Percentiles rank a stretch among this genome's conserved stretches.
Evolutionary conservation across 2,329 filamentous ascomycete genomes (phyloP).

Genomic region (Microascus cirrosus): DNA sequence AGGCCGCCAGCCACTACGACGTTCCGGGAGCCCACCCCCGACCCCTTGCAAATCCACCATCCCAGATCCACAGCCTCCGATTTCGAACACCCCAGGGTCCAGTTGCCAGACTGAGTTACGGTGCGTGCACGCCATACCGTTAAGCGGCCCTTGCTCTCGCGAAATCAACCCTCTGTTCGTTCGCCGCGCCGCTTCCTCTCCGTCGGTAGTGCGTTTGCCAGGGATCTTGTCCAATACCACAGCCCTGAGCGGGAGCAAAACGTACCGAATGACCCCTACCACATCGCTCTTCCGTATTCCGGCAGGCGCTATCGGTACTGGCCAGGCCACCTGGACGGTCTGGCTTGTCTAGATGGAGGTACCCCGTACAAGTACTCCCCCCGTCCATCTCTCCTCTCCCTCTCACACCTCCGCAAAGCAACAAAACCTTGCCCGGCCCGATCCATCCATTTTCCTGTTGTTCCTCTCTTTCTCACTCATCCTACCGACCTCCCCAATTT

Average conservation of each 20-base stretch:
- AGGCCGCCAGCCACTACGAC: conserved; percentile 1
- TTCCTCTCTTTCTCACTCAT: conserved; percentile 4
- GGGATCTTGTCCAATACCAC: neutral
- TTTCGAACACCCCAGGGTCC: neutral
- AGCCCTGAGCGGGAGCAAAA: neutral
- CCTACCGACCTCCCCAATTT: conserved; percentile 6
- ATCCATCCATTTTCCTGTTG: conserved; percentile 3
- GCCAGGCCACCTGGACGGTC: neutral
- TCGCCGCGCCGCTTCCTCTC: neutral
- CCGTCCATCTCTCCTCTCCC: neutral
- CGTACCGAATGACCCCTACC: neutral
- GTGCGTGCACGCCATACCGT: neutral
- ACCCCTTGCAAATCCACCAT: conserved; percentile 1
- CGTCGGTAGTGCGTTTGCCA: neutral
- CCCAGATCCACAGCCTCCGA: neutral
- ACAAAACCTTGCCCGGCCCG: conserved; percentile 6
- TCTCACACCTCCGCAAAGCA: conserved; percentile 6
- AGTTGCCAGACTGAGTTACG: neutral
- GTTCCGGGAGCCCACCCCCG: neutral
- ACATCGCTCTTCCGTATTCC: neutral
- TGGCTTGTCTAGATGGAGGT: conserved; percentile 2
- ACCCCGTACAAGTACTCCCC: conserved; percentile 3
- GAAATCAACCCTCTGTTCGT: neutral
- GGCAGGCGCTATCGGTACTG: neutral
- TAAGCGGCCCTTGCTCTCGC: neutral